These are phyloP conservation scores for Hamiltosporidium tvaerminnensis DNA, from an alignment of 371 early-diverging fungal genomes.

Conservation along the genomic window DNA sequence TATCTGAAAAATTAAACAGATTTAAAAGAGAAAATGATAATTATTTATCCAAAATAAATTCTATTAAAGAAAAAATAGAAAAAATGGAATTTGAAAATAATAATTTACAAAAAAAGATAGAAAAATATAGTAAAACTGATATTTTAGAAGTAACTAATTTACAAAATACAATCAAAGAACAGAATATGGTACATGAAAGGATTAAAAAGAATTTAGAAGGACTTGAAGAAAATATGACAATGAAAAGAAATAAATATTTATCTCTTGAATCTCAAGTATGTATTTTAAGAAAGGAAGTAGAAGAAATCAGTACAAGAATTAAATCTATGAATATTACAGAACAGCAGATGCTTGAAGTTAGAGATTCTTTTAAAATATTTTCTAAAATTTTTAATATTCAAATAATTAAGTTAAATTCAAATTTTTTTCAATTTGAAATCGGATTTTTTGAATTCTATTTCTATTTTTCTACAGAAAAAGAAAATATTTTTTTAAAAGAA, in stretches of 20 bases:
- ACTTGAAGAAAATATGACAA: not conserved
- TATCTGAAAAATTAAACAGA: too few species aligned
- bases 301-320: not conserved
- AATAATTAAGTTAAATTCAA: not conserved
- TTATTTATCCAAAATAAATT: not conserved
- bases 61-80: not conserved
- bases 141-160: not conserved
- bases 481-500: too few species aligned
- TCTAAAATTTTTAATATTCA: conserved; percentile 6
- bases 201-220: not conserved
- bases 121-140: not conserved
- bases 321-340: conserved; percentile 12
- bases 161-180: conserved; percentile 1
- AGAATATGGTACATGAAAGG: conserved; percentile 1
- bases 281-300: not conserved
- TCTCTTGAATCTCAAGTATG: not conserved
- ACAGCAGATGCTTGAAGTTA: conserved; percentile 4
- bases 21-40: conserved; percentile 10
- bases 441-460: too few species aligned
- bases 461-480: too few species aligned
- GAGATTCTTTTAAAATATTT: not conserved
- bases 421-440: not conserved
- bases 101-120: conserved; percentile 5
- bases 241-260: not conserved
- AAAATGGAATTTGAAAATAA: not conserved